Base-by-base conservation (phyloP, 2,329 filamentous ascomycete species). In the Cladorrhinum sp. region DNA sequence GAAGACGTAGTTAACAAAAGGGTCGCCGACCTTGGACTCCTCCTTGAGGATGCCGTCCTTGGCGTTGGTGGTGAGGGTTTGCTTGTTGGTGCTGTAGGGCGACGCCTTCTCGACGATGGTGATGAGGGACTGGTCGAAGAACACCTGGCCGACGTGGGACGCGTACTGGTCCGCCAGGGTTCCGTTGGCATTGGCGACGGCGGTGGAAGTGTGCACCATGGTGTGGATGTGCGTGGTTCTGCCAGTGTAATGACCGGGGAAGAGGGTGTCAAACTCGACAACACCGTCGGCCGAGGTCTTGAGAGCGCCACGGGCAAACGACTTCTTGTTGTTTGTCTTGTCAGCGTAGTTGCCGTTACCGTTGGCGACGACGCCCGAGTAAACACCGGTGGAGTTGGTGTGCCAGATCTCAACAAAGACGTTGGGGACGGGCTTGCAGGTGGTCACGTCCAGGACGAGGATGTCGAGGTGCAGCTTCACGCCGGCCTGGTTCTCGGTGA, bases 71-170 rank as follows among this genome's bases (percentile, higher is more conserved):
- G 79, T 86, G n/a, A 81, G 58, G 0, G 64, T 54, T 61, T 81
- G 76, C 0, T 72, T 77, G 71, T 84, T 84, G 58, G 70, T 70
- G 3, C 61, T 70, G 71, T 84, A 84, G 0, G 81, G 80, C 0
- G 69, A 60, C 1, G 73, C 74, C 9, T 70, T 70, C 63, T 85
- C 80, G 58, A 88, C 82, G 38, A 74, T 63, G 24, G 67, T 67
- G 65, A 84, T 79, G 9, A 89, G 79, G 63, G 77, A 75, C 69
- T 87, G 81, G 70, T 88, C 84, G 70, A 86, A 85, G 78, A 85
- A 89, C 55, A 86, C 68, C 70, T 90, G 86, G 18, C 86, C 85
- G 41, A 88, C 78, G 73, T 89, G 85, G 5, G 81, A 79, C 59
- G 83, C 78, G 49, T n/a, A n/a, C 55, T 56, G 27, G 49, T 54